Base-by-base conservation (phyloP, 2,329 filamentous ascomycete genomes). In the Microcyclospora pomicola region DNA sequence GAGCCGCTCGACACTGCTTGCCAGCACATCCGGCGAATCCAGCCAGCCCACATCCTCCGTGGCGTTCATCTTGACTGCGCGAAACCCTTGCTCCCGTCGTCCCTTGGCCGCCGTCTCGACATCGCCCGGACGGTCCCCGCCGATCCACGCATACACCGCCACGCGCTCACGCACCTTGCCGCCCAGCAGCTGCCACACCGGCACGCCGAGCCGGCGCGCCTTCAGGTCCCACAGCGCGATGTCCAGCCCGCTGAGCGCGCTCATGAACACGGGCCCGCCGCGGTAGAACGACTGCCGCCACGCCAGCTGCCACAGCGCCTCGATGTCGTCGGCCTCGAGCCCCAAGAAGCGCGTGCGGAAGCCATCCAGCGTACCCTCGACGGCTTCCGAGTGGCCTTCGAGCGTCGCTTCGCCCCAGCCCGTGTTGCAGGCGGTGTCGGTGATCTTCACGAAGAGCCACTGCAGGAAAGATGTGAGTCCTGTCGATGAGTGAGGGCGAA, bases 141-240 rank as follows among this genome's bases (percentile, higher is more conserved):
- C 81, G 41, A 86, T 85, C 80, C 82, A 85, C 11, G 76, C 76
- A 51, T 85, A 86, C 0, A 86, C 80, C 43, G 75, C 75, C 10
- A 83, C 60, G 49, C 77, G 79, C 45, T 77, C 66, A 33, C 82
- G 68, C 1, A 87, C 71, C 41, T 82, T 83, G 3, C 82, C 82
- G 3, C 82, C 82, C 0, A 87, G 67, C 0, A 88, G 65, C 46
- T 84, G 72, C 50, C 84, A 77, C 34, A 87, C 71, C 0, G 82
- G 81, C 0, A 85, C 74, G 6, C 71, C 69, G 2, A 79, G 59
- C 43, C 67, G 71, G 34, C 73, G 63, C 12, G 73, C 73, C 63
- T 86, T 85, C 14, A 86, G 63, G 59, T 86, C 81, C 81, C 81
- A 87, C 0, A 86, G 62, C 0, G 81, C 81, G 55, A 87, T 87